Percentiles rank a stretch among this genome's conserved stretches.
Evolutionary conservation across 2,329 filamentous ascomycete species (phyloP).

Genomic region (Cytospora chrysosperma): DNA sequence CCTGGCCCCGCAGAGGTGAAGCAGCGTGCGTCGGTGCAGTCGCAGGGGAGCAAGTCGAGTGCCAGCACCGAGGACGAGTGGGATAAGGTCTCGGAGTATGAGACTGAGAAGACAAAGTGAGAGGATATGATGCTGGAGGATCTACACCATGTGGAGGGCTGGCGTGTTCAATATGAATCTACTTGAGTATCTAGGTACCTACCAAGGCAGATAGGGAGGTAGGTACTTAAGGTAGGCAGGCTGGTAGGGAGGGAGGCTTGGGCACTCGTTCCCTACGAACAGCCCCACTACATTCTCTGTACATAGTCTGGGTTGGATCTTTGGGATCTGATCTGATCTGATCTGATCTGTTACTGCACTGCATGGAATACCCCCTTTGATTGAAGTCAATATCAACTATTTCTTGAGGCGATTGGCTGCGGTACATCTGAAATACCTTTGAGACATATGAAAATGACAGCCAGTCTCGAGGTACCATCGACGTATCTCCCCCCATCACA

Average conservation of each 20-base stretch:
- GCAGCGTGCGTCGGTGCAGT: slow-evolving; percentile 39
- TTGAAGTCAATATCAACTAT: neutral
- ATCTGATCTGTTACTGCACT: neutral
- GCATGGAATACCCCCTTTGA: slow-evolving; percentile 1
- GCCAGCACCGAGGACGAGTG: slow-evolving; percentile 92
- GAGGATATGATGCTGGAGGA: neutral
- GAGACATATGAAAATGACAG: accelerated
- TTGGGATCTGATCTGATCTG: neutral
- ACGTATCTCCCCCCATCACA: slow-evolving; percentile 3
- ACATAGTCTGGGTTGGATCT: slow-evolving; percentile 5
- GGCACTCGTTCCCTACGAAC: neutral
- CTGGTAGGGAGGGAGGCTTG: neutral
- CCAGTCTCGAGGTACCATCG: neutral
- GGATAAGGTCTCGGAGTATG: slow-evolving; percentile 85
- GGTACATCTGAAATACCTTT: neutral
- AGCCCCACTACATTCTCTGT: neutral
- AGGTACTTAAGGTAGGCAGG: no score
- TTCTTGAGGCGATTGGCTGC: neutral
- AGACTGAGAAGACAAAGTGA: slow-evolving; percentile 58
- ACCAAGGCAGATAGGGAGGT: no score
- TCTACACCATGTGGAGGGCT: neutral
- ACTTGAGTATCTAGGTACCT: no score
- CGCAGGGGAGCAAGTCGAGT: slow-evolving; percentile 52
- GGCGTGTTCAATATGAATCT: neutral
- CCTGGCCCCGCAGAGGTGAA: slow-evolving; percentile 46